Base-by-base conservation (phyloP, 1,284 basidiomycete genomes). In the Neolentinus lepideus region DNA sequence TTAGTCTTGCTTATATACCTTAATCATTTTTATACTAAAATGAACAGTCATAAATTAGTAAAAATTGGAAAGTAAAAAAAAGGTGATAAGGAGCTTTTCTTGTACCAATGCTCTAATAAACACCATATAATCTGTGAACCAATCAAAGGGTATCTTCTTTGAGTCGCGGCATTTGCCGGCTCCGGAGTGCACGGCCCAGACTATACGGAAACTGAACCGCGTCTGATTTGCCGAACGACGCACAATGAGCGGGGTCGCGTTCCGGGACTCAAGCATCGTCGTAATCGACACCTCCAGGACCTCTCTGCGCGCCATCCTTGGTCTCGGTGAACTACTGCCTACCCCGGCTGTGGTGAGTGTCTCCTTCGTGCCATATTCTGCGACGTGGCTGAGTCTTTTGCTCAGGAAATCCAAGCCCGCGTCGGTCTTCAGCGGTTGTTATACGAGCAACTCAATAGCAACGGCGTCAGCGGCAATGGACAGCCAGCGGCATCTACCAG, bases 261-360 rank as follows among this genome's bases (percentile, higher is more conserved):
- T 92, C 68, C 88, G 92, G 67, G 91, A 94, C 68, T 81, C 89
- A 54, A 86, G 82, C 53, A 79, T 94, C 52, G 79, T 94, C 59
- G 76, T 94, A 68, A 81, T 95, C 66, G 92, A 94, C 69, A 88
- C 86, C 11, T 79, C 84, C 43, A 76, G 85, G 51, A 86, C 88
- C 9, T 69, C 76, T 51, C 72, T 94, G 56, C 81, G 87, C 33
- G 92, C 89, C 47, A 88, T 90, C 6, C 74, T 90, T 35, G 92
- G 93, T 46, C 78, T 95, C 14, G 78, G 86, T 61, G 93, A 95
- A 58, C 80, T 94, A 21, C 75, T 95, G 51, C 86, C 79, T 60
- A 78, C 79, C 8, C 92, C 93, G 14, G 71, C 83, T 24, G 74
- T 92, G 55, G 90, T 92, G 66, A 63, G 84, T 80, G 47, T 56